A percentile compares a stretch with the other conserved stretches of the same genome.
These are phyloP conservation scores for Microbotryum scabiosae DNA, from an alignment of 1,284 basidiomycete species.

Conservation along the genomic window DNA sequence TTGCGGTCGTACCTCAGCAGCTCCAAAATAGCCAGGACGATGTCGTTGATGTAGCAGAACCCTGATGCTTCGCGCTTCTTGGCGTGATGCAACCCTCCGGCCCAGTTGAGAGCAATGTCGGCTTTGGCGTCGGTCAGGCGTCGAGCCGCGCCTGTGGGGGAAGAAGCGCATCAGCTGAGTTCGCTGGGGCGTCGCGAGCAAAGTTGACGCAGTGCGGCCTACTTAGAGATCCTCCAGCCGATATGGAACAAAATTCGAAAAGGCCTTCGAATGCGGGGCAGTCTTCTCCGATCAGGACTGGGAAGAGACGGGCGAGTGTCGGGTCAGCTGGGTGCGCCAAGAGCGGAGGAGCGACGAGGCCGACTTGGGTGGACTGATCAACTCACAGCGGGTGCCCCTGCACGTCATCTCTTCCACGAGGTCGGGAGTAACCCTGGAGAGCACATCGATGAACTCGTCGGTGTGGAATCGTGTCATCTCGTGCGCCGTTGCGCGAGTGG, in stretches of 20 bases:
- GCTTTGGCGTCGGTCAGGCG: constrained; percentile 69
- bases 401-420: constrained; percentile 74
- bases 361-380: background rate
- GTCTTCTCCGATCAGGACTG: constrained; percentile 84
- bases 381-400: constrained; percentile 71
- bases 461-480: constrained; percentile 91
- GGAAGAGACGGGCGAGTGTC: background rate
- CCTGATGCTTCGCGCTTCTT: constrained; percentile 94
- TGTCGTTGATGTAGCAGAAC: constrained; percentile 95
- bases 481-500: constrained; percentile 68
- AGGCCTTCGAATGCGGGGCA: constrained; percentile 94
- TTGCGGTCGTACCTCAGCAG: constrained; percentile 57
- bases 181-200: background rate
- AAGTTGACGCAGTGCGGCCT: background rate
- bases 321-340: background rate
- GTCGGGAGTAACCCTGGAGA: constrained; percentile 79
- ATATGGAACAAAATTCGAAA: constrained; percentile 95
- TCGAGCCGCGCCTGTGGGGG: constrained; percentile 63
- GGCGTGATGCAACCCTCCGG: constrained; percentile 93
- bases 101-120: constrained; percentile 96
- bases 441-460: constrained; percentile 92
- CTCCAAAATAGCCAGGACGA: constrained; percentile 82
- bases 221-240: constrained; percentile 82
- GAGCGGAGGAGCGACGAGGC: background rate
- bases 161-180: background rate